A percentile compares a stretch with the other conserved stretches of the same genome.
Conservation (phyloP, 1,284 basidiomycete genomes). For the Ganoderma lingzhi region DNA sequence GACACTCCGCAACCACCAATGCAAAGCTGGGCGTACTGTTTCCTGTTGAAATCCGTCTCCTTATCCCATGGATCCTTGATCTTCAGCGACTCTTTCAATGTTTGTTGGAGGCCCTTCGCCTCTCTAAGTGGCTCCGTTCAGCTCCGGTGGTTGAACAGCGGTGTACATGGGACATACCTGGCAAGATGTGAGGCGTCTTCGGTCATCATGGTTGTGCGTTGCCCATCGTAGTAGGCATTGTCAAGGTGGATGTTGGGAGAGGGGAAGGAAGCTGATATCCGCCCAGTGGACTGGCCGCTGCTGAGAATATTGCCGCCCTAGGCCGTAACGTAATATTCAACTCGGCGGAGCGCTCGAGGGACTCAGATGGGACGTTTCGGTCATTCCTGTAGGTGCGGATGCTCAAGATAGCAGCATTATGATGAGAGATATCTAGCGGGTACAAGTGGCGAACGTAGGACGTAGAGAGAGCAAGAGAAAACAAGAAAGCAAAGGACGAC, state of each 20-base stretch:
- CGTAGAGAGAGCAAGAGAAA: conserved; percentile 6
- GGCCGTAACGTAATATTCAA: conserved; percentile 53
- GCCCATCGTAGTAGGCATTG: conserved; percentile 23
- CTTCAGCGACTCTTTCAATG: conserved; percentile 75
- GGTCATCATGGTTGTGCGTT: conserved; percentile 33
- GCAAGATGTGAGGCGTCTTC: conserved; percentile 39
- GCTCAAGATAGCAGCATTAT: conserved; percentile 4
- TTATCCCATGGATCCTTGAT: conserved; percentile 80
- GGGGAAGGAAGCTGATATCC: conserved; percentile 10
- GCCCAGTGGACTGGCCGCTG: conserved; percentile 35
- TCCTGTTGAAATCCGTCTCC: conserved; percentile 85
- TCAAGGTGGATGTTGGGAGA: conserved; percentile 18
- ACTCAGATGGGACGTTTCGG: not conserved
- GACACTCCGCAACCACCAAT: conserved; percentile 6
- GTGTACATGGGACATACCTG: conserved; percentile 31
- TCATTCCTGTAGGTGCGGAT: conserved; percentile 40
- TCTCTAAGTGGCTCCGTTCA: conserved; percentile 53
- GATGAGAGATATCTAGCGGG: not conserved
- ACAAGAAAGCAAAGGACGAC: conserved; percentile 16
- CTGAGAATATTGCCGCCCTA: conserved; percentile 58
- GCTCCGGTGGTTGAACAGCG: not conserved
- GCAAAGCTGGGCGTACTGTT: conserved; percentile 66
- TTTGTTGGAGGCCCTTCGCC: conserved; percentile 72
- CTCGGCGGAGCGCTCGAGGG: not conserved
- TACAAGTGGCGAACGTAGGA: not conserved